phyloP scores from a whole-genome alignment of 2,329 filamentous ascomycete species.

The Gaeumannomyces tritici region DNA sequence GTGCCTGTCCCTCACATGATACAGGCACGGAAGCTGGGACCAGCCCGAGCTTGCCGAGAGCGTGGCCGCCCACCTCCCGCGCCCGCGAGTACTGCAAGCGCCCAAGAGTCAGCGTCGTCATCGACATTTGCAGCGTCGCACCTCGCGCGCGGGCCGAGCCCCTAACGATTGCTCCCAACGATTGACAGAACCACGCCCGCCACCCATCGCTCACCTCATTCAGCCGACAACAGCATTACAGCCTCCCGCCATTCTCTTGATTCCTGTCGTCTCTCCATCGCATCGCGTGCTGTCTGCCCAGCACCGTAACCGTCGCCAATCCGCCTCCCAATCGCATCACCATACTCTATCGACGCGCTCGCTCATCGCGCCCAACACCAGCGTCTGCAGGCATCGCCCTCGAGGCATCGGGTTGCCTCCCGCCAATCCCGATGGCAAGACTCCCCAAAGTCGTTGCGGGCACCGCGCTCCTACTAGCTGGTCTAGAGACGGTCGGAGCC shows the following conservation, averaged over 20 bases:
- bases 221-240: too few species aligned
- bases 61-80: too few species aligned
- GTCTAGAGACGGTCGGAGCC: conserved; percentile 12
- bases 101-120: neutral
- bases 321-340: neutral
- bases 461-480: conserved; percentile 22
- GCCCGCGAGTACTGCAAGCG: neutral
- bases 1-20: neutral
- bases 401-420: neutral
- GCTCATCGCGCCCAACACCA: neutral
- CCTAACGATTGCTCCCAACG: too few species aligned
- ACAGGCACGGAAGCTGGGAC: neutral
- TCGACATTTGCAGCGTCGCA: neutral
- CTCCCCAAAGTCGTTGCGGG: conserved; percentile 22
- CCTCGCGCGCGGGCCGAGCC: neutral
- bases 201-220: neutral
- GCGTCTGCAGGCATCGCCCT: neutral
- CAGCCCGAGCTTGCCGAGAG: neutral
- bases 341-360: neutral
- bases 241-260: neutral
- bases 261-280: neutral
- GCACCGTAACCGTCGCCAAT: neutral
- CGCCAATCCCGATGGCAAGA: conserved; percentile 23
- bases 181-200: neutral
- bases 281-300: neutral